phyloP scores from a whole-genome alignment of 805 yeast species.

The Metschnikowia colocasiae region DNA sequence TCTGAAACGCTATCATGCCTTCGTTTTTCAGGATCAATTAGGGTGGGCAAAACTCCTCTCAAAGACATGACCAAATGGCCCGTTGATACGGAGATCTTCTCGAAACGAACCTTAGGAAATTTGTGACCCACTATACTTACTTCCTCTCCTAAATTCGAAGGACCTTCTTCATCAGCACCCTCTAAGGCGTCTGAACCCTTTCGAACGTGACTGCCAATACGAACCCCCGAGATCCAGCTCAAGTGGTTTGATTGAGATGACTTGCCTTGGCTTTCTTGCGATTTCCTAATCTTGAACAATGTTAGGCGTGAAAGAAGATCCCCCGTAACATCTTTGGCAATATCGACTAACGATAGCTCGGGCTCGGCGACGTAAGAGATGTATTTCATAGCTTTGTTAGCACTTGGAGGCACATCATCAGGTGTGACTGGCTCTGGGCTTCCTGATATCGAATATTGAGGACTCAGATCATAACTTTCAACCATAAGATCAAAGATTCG shows the following conservation, averaged over 20 bases:
- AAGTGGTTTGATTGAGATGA: conserved; percentile 59
- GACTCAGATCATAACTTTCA: conserved; percentile 1
- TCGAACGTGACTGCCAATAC: conserved; percentile 54
- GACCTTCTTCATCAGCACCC: conserved; percentile 29
- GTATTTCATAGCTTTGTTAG: conserved; percentile 18
- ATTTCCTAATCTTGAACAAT: conserved; percentile 33
- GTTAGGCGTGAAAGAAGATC: conserved; percentile 37
- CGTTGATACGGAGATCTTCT: conserved; percentile 81
- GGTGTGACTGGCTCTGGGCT: conserved; percentile 10
- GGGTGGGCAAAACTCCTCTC: conserved; percentile 49
- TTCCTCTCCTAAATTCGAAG: conserved; percentile 83
- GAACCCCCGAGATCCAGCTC: conserved; percentile 91
- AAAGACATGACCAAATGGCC: conserved; percentile 76
- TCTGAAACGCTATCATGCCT: conserved; percentile 2
- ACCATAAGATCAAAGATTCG: conserved; percentile 18
- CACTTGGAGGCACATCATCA: conserved; percentile 5
- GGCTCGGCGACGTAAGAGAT: conserved; percentile 38
- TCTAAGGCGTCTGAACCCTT: conserved; percentile 17
- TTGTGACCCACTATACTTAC: conserved; percentile 83
- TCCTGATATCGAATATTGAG: background rate
- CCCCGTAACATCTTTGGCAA: conserved; percentile 30
- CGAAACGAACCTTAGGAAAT: conserved; percentile 83
- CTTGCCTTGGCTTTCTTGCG: conserved; percentile 32
- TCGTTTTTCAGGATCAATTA: conserved; percentile 1
- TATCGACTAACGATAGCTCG: conserved; percentile 30